These are phyloP conservation scores for Rhodosorus marinus DNA, from an alignment of 23 red algal species.

Conservation along the genomic window DNA sequence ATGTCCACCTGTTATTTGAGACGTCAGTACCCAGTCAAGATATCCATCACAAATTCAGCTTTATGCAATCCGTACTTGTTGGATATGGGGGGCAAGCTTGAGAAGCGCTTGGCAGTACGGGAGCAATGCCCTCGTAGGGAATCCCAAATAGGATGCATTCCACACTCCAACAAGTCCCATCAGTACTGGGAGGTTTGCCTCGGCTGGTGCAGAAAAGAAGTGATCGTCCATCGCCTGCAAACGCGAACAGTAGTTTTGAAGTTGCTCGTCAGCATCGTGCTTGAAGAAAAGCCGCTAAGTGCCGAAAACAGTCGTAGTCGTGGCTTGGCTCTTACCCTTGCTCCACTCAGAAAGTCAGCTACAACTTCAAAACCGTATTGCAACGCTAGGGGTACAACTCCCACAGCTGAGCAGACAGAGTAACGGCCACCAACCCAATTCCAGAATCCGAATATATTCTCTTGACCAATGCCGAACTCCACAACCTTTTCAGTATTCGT, in stretches of 20 bases:
- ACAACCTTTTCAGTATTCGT: constrained; percentile 42
- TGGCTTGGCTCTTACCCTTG: too few relatives aligned
- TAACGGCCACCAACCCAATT: constrained; percentile 97
- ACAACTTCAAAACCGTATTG: constrained; percentile 88
- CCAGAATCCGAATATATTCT: constrained; percentile 91
- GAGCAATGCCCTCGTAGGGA: constrained; percentile 64
- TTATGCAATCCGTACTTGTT: too few relatives aligned
- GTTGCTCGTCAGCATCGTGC: too few relatives aligned
- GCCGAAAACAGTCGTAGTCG: too few relatives aligned
- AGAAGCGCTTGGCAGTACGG: constrained; percentile 87
- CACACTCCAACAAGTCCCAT: constrained; percentile 90
- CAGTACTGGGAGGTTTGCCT: constrained; percentile 62
- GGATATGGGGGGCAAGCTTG: constrained; percentile 83
- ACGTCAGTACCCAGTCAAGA: too few relatives aligned
- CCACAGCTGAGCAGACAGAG: constrained; percentile 78
- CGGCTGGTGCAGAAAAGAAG: constrained; percentile 32
- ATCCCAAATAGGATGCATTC: constrained; percentile 76
- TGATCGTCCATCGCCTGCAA: constrained; percentile 78
- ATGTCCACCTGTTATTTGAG: too few relatives aligned
- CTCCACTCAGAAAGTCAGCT: constrained; percentile 47
- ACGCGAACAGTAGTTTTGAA: too few relatives aligned
- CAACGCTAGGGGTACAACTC: constrained; percentile 69
- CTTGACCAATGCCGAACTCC: constrained; percentile 71
- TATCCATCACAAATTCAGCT: too few relatives aligned
- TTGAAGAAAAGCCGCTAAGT: too few relatives aligned